Conservation (phyloP, 331 rosid species). For the Acacia concinna region DNA sequence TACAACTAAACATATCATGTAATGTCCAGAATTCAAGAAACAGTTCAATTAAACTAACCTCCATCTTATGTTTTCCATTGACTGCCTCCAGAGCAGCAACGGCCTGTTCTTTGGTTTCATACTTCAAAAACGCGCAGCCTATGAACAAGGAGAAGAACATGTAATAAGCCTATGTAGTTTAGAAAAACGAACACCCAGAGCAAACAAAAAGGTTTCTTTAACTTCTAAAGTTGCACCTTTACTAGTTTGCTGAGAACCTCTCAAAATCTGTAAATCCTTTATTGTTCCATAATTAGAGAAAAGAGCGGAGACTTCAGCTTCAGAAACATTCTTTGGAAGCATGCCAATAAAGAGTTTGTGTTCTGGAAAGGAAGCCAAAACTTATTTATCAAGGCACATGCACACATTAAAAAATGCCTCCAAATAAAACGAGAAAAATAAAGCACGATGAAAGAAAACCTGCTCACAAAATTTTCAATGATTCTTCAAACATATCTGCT, state of each 20-base stretch:
- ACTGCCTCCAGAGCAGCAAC: slow-evolving; percentile 85
- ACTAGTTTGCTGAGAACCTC: slow-evolving; percentile 80
- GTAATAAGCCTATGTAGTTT: slow-evolving; percentile 8
- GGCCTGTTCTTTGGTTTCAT: slow-evolving; percentile 96
- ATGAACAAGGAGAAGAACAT: slow-evolving; percentile 25
- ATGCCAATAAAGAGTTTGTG: slow-evolving; percentile 80
- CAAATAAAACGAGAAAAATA: background rate
- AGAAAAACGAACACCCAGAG: slow-evolving; percentile 11
- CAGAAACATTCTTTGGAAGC: slow-evolving; percentile 80
- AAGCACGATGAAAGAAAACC: slow-evolving; percentile 11
- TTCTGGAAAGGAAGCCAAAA: slow-evolving; percentile 44
- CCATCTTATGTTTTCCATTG: slow-evolving; percentile 95
- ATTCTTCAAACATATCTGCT: slow-evolving; percentile 27
- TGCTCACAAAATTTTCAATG: slow-evolving; percentile 9
- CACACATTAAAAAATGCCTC: background rate
- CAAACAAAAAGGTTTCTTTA: slow-evolving; percentile 14
- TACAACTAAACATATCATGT: background rate
- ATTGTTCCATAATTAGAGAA: slow-evolving; percentile 62
- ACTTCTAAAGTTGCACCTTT: slow-evolving; percentile 59
- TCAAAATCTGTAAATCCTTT: slow-evolving; percentile 69
- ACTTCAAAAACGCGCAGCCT: slow-evolving; percentile 99
- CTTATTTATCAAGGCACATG: slow-evolving; percentile 30
- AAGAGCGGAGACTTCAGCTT: slow-evolving; percentile 58
- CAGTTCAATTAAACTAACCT: slow-evolving; percentile 53
- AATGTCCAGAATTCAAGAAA: background rate